A percentile compares a stretch with the other conserved stretches of the same genome.
These are phyloP conservation scores for Solanum phureja DNA, from an alignment of 257 asterid species.

Conservation along the genomic window DNA sequence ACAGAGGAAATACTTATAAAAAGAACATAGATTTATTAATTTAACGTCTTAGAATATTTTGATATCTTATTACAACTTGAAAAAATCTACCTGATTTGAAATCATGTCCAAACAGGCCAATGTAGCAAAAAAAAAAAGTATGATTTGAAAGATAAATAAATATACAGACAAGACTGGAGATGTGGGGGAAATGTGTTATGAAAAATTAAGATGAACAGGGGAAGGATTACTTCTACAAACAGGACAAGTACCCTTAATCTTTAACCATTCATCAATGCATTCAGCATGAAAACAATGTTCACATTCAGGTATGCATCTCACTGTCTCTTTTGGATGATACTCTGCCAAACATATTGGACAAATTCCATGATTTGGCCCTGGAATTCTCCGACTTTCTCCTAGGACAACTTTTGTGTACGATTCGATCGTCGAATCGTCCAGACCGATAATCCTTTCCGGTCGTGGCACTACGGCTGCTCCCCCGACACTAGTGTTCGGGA, in stretches of 20 bases:
- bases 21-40: no score
- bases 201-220: slow-evolving; percentile 3
- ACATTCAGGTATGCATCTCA: slow-evolving; percentile 58
- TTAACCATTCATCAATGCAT: slow-evolving; percentile 78
- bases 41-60: no score
- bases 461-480: slow-evolving; percentile 15
- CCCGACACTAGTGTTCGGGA: not conserved
- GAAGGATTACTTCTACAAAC: slow-evolving; percentile 63
- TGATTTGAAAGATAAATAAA: not conserved
- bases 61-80: not conserved
- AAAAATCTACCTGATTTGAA: not conserved
- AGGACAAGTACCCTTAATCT: slow-evolving; percentile 56
- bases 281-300: slow-evolving; percentile 81
- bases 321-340: slow-evolving; percentile 48
- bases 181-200: not conserved
- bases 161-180: not conserved
- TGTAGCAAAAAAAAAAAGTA: not conserved
- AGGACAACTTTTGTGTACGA: slow-evolving; percentile 53
- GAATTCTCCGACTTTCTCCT: slow-evolving; percentile 58
- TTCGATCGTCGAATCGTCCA: slow-evolving; percentile 52
- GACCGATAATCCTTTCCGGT: slow-evolving; percentile 21
- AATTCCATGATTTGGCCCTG: slow-evolving; percentile 47
- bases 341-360: slow-evolving; percentile 78
- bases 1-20: no score
- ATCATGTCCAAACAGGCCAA: not conserved